These are phyloP conservation scores for Globisporangium middletonii DNA, from an alignment of 352 stramenopile genomes.

Conservation along the genomic window DNA sequence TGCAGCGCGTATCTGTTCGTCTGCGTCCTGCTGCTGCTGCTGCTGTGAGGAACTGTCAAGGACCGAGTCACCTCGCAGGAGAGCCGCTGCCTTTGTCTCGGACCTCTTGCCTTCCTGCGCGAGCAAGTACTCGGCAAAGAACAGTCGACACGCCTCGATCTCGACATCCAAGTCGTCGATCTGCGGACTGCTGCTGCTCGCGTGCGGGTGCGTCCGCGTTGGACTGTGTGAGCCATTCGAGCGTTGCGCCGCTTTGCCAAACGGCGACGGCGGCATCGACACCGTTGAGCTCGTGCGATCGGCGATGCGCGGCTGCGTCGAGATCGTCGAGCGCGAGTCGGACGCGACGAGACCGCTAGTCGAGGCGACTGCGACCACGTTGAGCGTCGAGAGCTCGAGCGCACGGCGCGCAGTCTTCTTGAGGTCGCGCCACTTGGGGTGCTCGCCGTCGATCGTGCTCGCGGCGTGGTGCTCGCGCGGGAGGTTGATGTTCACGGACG, in stretches of 20 bases:
- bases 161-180: constrained; percentile 78
- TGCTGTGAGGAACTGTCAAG: neutral
- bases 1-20: neutral
- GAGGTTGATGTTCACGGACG: constrained; percentile 84
- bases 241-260: constrained; percentile 12
- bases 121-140: constrained; percentile 84
- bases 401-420: constrained; percentile 48
- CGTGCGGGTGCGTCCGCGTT: constrained; percentile 12
- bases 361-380: constrained; percentile 16
- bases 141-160: constrained; percentile 76
- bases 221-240: constrained; percentile 18
- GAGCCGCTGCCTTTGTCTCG: neutral
- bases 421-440: constrained; percentile 69
- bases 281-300: constrained; percentile 28
- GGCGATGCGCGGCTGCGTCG: constrained; percentile 21
- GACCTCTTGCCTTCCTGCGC: constrained; percentile 36
- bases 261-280: constrained; percentile 20
- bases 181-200: constrained; percentile 4
- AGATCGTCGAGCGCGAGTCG: constrained; percentile 58
- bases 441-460: constrained; percentile 41
- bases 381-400: constrained; percentile 31
- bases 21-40: constrained; percentile 3
- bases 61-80: neutral
- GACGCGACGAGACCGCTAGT: constrained; percentile 12
- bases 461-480: constrained; percentile 70